Evolutionary conservation across 208 protist genomes (phyloP), one percentile per base, ranked within the genome.

Genomic region (Vickermania ingenoplastis): DNA sequence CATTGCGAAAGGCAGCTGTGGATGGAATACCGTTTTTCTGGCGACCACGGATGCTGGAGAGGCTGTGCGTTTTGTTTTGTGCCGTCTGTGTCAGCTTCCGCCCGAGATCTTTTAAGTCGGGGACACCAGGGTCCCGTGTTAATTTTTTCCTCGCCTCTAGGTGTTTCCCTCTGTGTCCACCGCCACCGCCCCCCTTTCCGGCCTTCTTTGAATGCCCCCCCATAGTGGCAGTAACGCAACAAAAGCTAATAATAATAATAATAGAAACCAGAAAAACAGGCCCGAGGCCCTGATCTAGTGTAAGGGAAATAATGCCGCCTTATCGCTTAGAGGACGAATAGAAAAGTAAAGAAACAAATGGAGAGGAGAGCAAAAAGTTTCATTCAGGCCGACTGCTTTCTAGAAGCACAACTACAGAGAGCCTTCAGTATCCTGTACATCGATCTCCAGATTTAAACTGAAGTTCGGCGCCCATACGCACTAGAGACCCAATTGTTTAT

Each of bases 141-240:
- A 92, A 56, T 45, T 71, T 76, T 60, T 89, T 92, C 13, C 57
- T 57, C 53, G 71, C 59, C 23, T 60, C 31, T 11, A 51, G 68
- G 24, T 59, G 56, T 48, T 51, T 66, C 69, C 67, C 80, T 53
- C 53, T 61, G 26, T 64, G 66, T 3, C 73, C 62, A 41, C 71
- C 66, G 50, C 73, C 70, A 25, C 81, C 79, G 41, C 83, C 83
- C 48, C 87, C 87, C 36, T 74, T 81, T 21, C 87, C 83, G 49
- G 76, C 75, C 60, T 94, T 91, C 69, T 94, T 94, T 0, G 87
- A 89, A 67, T 94, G 87, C 17, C 87, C 79, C 17, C 87, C 87
- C 87, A 94, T 94, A 1, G 5, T 55, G n/a, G n/a, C 17, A 4
- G 5, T 41, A 14, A 57, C 14, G 27, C 14, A 17, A 48, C 13